Evolutionary conservation across 2,329 filamentous ascomycete species (phyloP).

Genomic region (Chaetomium globosum): DNA sequence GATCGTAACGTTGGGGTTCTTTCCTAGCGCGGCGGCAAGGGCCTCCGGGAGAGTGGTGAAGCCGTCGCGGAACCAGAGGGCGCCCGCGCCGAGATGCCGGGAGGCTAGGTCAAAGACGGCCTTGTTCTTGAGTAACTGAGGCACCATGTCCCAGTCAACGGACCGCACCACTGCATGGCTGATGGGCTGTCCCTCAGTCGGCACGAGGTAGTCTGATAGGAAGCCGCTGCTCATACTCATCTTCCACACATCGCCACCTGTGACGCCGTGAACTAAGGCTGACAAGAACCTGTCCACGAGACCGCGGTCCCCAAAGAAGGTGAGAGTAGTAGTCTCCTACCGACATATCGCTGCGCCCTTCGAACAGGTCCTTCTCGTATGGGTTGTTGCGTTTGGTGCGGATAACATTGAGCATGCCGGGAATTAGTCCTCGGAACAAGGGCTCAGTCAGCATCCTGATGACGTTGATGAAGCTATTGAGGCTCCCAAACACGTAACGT

Average conservation of each 20-base stretch:
- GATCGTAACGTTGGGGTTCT: constrained; percentile 63
- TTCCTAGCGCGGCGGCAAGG: constrained; percentile 54
- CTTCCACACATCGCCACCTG: constrained; percentile 82
- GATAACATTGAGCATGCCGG: neutral
- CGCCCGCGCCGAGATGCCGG: constrained; percentile 10
- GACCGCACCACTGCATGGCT: neutral
- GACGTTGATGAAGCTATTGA: constrained; percentile 41
- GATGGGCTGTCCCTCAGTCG: neutral
- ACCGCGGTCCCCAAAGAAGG: constrained; percentile 54
- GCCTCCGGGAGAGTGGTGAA: constrained; percentile 62
- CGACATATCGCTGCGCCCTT: constrained; percentile 50
- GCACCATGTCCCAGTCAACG: constrained; percentile 25
- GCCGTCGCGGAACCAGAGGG: constrained; percentile 58
- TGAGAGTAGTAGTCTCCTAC: constrained; percentile 67
- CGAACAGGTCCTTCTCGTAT: neutral
- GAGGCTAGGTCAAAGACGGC: constrained; percentile 21
- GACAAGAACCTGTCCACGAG: constrained; percentile 74
- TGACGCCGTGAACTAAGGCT: constrained; percentile 81
- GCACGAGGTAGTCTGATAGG: constrained; percentile 40
- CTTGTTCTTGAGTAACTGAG: constrained; percentile 14
- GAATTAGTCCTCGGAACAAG: constrained; percentile 46
- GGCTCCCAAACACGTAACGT: constrained; percentile 32
- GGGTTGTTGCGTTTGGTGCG: neutral
- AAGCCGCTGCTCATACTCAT: constrained; percentile 72
- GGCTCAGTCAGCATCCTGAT: constrained; percentile 54